Conservation (phyloP, 2,329 filamentous ascomycete genomes). For the Epichloe bromicola region DNA sequence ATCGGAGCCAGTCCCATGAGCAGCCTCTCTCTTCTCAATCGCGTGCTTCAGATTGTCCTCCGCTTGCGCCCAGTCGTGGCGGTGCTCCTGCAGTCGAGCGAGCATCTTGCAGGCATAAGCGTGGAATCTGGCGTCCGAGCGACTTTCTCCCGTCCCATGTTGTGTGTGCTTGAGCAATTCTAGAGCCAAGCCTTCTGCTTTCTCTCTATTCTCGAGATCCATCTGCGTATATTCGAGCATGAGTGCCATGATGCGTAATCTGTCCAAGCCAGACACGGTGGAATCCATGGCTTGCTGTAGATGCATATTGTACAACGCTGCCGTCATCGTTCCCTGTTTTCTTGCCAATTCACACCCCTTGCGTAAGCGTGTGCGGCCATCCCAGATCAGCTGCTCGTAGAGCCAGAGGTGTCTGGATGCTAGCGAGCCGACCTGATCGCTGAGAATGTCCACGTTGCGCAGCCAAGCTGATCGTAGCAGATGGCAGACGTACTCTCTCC, state of each 20-base stretch:
- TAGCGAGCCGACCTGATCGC: constrained; percentile 17
- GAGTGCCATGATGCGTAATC: constrained; percentile 20
- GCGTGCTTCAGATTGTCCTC: constrained; percentile 21
- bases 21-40: constrained; percentile 21
- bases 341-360: constrained; percentile 18
- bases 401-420: constrained; percentile 22
- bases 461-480: constrained; percentile 23
- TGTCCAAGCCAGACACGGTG: constrained; percentile 11
- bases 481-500: constrained; percentile 20
- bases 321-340: constrained; percentile 16
- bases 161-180: constrained; percentile 17
- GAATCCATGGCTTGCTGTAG: constrained; percentile 6
- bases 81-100: constrained; percentile 20
- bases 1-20: constrained; percentile 21
- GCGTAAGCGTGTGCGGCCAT: constrained; percentile 22
- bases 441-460: constrained; percentile 22
- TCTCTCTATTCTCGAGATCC: constrained; percentile 20
- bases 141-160: constrained; percentile 9
- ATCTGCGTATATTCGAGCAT: constrained; percentile 25
- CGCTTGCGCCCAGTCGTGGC: constrained; percentile 18
- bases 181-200: constrained; percentile 19
- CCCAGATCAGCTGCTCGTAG: constrained; percentile 27
- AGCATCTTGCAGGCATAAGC: constrained; percentile 27
- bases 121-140: constrained; percentile 22
- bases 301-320: constrained; percentile 16